Percentiles rank a stretch among this genome's conserved stretches.
These are phyloP conservation scores for Lumnitzera racemosa DNA, from an alignment of 345 rosid genomes.

Conservation along the genomic window DNA sequence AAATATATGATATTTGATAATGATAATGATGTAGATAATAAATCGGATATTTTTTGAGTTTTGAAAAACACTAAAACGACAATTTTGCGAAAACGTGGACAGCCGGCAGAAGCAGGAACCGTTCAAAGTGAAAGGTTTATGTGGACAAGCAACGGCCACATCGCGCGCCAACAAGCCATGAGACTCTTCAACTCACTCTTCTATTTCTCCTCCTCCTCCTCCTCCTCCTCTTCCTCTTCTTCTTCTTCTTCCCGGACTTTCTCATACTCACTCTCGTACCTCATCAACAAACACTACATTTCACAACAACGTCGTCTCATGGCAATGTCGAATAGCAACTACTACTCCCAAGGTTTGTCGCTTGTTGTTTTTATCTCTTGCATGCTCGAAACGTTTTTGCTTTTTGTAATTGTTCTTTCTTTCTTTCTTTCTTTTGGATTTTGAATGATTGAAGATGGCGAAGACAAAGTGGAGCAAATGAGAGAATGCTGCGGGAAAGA, in stretches of 20 bases:
- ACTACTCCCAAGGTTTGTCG: too few relatives aligned
- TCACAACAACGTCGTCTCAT: too few relatives aligned
- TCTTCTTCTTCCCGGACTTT: not conserved
- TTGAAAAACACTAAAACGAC: too few relatives aligned
- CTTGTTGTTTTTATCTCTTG: too few relatives aligned
- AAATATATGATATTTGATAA: too few relatives aligned
- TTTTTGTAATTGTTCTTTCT: not conserved
- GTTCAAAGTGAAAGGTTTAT: not conserved
- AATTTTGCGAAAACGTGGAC: too few relatives aligned
- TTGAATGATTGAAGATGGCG: slow-evolving; percentile 3
- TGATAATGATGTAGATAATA: too few relatives aligned
- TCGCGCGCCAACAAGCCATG: slow-evolving; percentile 11
- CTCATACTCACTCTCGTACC: not conserved
- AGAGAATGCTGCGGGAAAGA: slow-evolving; percentile 40
- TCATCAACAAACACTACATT: not conserved
- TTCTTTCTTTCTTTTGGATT: not conserved
- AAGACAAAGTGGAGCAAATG: slow-evolving; percentile 19
- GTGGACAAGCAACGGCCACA: slow-evolving; percentile 22
- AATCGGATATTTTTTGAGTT: too few relatives aligned
- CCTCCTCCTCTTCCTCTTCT: not conserved
- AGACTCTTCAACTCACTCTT: not conserved
- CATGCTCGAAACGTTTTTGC: not conserved
- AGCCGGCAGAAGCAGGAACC: too few relatives aligned
- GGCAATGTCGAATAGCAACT: too few relatives aligned
- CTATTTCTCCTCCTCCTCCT: not conserved